A percentile compares a stretch with the other conserved stretches of the same genome.
These are phyloP conservation scores for Parietichytrium sp. DNA, from an alignment of 108 stramenopile genomes.

Conservation along the genomic window DNA sequence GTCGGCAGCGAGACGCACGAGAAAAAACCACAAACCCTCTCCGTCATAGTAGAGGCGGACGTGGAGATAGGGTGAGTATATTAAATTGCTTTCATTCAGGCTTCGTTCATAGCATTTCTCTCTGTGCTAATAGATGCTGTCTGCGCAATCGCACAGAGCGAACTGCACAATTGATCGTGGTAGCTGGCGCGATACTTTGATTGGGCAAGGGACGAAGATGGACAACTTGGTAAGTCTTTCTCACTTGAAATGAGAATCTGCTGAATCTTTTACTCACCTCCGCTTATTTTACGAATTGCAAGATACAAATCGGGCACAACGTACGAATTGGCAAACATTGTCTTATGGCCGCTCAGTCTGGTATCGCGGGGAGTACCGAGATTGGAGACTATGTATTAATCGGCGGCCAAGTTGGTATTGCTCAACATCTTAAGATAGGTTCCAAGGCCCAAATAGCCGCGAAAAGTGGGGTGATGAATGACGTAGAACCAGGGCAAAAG, in stretches of 20 bases:
- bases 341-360: neutral
- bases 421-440: neutral
- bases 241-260: neutral
- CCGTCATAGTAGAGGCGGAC: neutral
- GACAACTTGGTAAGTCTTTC: neutral
- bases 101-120: no score
- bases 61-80: constrained; percentile 34
- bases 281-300: neutral
- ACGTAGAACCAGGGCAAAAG: neutral
- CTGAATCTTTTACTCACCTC: neutral
- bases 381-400: neutral
- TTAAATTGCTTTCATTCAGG: neutral
- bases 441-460: neutral
- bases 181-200: constrained; percentile 30
- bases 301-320: constrained; percentile 32
- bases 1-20: neutral
- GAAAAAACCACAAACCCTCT: constrained; percentile 20
- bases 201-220: neutral
- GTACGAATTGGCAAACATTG: constrained; percentile 1
- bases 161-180: neutral
- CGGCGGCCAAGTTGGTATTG: constrained; percentile 11
- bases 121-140: neutral
- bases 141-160: neutral
- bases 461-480: neutral
- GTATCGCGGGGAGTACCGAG: constrained; percentile 1